Conservation (phyloP, 768 basidiomycete genomes). For the Suillus decipiens region DNA sequence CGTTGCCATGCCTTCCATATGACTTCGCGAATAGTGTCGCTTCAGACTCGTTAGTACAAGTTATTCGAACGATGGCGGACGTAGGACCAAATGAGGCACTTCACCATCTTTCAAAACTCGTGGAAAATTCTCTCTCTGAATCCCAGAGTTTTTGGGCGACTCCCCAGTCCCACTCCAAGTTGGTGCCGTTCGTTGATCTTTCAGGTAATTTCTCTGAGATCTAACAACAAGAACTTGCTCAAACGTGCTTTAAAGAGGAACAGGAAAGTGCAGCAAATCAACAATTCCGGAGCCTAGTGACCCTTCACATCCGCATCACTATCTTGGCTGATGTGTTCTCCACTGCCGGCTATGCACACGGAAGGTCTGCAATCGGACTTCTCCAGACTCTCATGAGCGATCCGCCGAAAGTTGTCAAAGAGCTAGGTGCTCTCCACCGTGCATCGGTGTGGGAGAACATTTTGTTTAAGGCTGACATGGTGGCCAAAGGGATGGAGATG, state of each 20-base stretch:
- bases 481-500: constrained; percentile 54
- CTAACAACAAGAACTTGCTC: constrained; percentile 6
- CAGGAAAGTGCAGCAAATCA: constrained; percentile 54
- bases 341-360: constrained; percentile 79
- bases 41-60: constrained; percentile 85
- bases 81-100: constrained; percentile 79
- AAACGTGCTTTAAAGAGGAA: constrained; percentile 37
- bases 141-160: constrained; percentile 73
- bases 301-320: constrained; percentile 76
- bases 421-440: constrained; percentile 81
- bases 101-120: constrained; percentile 65
- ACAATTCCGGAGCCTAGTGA: constrained; percentile 71
- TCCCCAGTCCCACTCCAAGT: constrained; percentile 54
- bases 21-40: constrained; percentile 85
- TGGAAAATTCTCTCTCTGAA: constrained; percentile 66
- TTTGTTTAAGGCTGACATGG: constrained; percentile 61
- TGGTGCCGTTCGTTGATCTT: constrained; percentile 64
- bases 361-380: constrained; percentile 71
- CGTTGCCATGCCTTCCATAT: constrained; percentile 84
- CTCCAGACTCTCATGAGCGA: constrained; percentile 73
- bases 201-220: constrained; percentile 33
- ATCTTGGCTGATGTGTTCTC: constrained; percentile 87
- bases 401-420: constrained; percentile 61
- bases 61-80: constrained; percentile 88
- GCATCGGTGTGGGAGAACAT: constrained; percentile 88